Base-by-base conservation (phyloP, 2,329 filamentous ascomycete species). In the Colletotrichum coccodes region DNA sequence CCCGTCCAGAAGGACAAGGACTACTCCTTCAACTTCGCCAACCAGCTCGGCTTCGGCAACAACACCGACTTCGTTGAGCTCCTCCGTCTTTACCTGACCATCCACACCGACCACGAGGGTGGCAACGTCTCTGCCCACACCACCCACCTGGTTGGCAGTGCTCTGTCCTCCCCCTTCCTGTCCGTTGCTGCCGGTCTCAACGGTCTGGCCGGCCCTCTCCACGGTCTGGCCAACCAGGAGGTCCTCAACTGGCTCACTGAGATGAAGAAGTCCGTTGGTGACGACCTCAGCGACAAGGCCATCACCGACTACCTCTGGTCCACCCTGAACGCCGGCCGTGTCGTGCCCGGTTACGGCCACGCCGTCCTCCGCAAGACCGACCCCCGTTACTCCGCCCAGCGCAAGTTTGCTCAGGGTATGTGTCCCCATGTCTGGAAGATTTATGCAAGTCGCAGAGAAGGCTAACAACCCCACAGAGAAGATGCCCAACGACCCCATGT, bases 91-190 rank as follows among this genome's bases (percentile, higher is more conserved):
- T 99, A 99, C 91, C 90, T 99, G 79, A 98, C 96, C 86, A 99
- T 99, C 85, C 96, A 99, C 93, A 95, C 96, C 72, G 96, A 99
- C 85, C 96, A 99, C 89, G 96, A 99, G 90, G 96, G 96, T 87
- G 96, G 96, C 76, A 99, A 99, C 85, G 96, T 99, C 85, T 94
- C 90, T 82, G 96, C 96, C 75, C 96, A 99, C 90, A 97, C 96
- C 82, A 98, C 96, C 75, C 96, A 99, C 89, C 88, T 99, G 82
- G 96, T 99, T 77, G 96, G 96, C 83, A 94, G 91, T 79, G 95
- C 96, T 77, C 92, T 99, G 79, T 97, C 93, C 90, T 99, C 96
- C 73, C 95, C 96, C 73, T 97, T 97, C 91, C 92, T 99, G 76
- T 99, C 96, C 68, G 89, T 99, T 75, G 92, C 96, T 77, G 96